Percentiles rank a stretch among this genome's conserved stretches.
Conservation (phyloP, 2,329 filamentous ascomycete genomes). For the Claviceps monticola region DNA sequence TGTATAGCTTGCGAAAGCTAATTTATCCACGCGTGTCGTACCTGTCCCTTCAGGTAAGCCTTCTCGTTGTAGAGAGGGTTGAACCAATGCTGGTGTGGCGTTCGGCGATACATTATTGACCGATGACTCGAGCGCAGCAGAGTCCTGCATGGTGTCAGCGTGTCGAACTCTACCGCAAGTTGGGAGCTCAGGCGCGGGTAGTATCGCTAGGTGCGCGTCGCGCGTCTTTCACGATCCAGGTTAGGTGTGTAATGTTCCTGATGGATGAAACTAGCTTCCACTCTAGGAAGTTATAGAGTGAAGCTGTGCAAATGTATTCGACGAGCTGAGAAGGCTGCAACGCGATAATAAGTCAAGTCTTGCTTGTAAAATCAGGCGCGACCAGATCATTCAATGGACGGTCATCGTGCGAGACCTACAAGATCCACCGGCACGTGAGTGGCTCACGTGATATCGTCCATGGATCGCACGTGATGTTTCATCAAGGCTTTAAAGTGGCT, state of each 20-base stretch:
- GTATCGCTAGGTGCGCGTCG: conserved; percentile 6
- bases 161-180: neutral
- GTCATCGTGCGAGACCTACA: neutral
- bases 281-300: too few species aligned
- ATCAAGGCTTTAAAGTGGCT: neutral
- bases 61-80: conserved; percentile 37
- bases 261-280: neutral
- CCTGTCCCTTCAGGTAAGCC: conserved; percentile 31
- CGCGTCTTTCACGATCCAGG: conserved; percentile 1
- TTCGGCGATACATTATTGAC: conserved; percentile 41
- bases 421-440: conserved; percentile 1
- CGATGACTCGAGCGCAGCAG: conserved; percentile 43
- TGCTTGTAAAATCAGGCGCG: conserved; percentile 26
- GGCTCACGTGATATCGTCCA: neutral
- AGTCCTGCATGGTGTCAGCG: conserved; percentile 40
- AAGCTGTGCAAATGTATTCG: neutral
- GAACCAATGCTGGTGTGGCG: conserved; percentile 41
- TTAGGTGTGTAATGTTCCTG: neutral
- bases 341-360: conserved; percentile 18
- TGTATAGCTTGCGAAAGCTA: neutral
- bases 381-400: conserved; percentile 3
- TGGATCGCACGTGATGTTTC: neutral
- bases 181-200: neutral
- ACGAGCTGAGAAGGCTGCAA: neutral
- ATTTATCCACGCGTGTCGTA: conserved; percentile 13